Evolutionary conservation across 2,329 filamentous ascomycete species (phyloP), one percentile per base, ranked within the genome.

Genomic region (Aspergillus fumigatus): DNA sequence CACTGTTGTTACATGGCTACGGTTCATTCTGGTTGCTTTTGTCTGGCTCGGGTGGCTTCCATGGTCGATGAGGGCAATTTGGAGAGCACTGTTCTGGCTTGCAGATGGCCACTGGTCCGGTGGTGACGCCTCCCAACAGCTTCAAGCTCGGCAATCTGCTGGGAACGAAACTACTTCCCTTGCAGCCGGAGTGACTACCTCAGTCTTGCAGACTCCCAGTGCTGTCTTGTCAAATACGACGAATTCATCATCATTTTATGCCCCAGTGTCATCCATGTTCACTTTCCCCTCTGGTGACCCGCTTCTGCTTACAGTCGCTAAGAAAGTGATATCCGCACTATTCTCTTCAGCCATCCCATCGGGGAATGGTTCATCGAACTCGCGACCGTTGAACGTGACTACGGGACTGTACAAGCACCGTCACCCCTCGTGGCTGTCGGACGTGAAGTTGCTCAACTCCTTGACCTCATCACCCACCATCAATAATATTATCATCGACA

Each of bases 1-100:
- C 55, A 89, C 90, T 62, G 63, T 93, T 38, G 70, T 92, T 26
- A 87, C 88, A 10, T 96, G 90, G 88, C 77, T 90, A 58, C 86
- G 94, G 38, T 90, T 87, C 45, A 73, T 87, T 27, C 76, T 97
- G 52, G 94, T 97, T 32, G 82, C 84, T 10, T 87, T 87, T 54
- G 90, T 99, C 23, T 99, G 95, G 94, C 80, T 97, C 23, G 85
- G 88, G 51, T 87, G 89, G 79, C 81, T 99, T 49, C 94, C 94
- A 1, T 97, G 90, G 77, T 85, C 89, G 49, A 96, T 97, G 83
- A 85, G 95, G 66, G 88, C 89, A 40, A 86, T 95, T 49, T 99
- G 94, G 95, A 86, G 93, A 41, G 88, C 91, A 59, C 82, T 97
- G 63, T 97, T 99, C 76, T 99, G 92, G 92, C 79, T 96, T 59